Evolutionary conservation across 208 protist species (phyloP).

Genomic region (Perkinsela sp.): DNA sequence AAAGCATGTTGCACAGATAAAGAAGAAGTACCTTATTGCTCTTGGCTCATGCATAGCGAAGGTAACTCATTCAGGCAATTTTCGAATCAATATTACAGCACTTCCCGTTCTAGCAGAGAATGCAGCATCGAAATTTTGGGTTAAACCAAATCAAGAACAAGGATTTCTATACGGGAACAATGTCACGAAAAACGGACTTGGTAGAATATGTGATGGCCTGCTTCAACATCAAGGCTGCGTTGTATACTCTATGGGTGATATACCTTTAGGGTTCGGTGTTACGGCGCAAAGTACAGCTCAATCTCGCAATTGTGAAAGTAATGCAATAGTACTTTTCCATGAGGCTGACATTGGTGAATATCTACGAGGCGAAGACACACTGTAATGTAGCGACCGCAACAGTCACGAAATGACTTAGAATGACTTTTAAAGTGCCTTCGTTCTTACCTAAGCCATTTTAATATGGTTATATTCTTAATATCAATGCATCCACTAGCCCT

Average conservation of each 20-base stretch:
- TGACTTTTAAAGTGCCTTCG: no score
- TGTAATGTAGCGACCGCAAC: slow-evolving; percentile 9
- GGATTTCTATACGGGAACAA: slow-evolving; percentile 96
- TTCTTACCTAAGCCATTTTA: no score
- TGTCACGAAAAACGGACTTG: slow-evolving; percentile 83
- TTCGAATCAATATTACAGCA: slow-evolving; percentile 60
- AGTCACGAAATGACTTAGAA: no score
- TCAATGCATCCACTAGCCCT: no score
- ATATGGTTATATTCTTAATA: no score
- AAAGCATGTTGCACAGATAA: slow-evolving; percentile 47
- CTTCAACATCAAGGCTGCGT: slow-evolving; percentile 86
- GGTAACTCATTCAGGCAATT: slow-evolving; percentile 52
- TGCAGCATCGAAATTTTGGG: slow-evolving; percentile 90
- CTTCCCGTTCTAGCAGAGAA: slow-evolving; percentile 67
- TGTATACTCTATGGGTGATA: slow-evolving; percentile 84
- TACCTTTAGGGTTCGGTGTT: slow-evolving; percentile 87
- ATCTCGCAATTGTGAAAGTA: slow-evolving; percentile 80
- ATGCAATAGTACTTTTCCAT: slow-evolving; percentile 80
- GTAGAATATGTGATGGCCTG: slow-evolving; percentile 88
- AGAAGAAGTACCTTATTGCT: slow-evolving; percentile 55
- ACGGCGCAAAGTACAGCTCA: slow-evolving; percentile 79
- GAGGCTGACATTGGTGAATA: slow-evolving; percentile 94
- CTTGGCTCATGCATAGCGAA: slow-evolving; percentile 61
- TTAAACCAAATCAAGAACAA: slow-evolving; percentile 93
- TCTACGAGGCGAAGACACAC: slow-evolving; percentile 77